phyloP scores from a whole-genome alignment of 139 green algal genomes.

The Nannochloris sp. region DNA sequence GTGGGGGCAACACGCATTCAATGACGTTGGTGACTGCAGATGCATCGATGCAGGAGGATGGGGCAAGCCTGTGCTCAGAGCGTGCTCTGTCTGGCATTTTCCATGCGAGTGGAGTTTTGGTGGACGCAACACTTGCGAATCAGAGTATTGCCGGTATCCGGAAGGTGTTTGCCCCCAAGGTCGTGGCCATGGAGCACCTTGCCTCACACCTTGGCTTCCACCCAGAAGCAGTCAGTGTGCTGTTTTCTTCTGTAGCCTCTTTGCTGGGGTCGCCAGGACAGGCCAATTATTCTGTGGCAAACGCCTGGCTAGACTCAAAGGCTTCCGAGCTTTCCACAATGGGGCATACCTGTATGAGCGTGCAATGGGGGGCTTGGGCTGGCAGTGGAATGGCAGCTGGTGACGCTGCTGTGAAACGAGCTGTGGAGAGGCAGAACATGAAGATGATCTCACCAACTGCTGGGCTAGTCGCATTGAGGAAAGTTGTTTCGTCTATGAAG shows the following conservation, averaged over 20 bases:
- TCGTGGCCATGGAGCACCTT: conserved; percentile 10
- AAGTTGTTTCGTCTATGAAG: neutral
- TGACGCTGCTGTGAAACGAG: conserved; percentile 25
- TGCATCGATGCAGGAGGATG: conserved; percentile 18
- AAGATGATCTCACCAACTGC: conserved; percentile 20
- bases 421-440: conserved; percentile 64
- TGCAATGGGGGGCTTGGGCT: conserved; percentile 43
- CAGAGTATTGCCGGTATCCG: conserved; percentile 34
- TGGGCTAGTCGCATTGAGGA: conserved; percentile 8
- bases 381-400: conserved; percentile 40
- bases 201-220: neutral
- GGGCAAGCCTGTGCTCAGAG: conserved; percentile 40
- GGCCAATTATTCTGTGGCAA: conserved; percentile 68
- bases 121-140: conserved; percentile 48
- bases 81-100: conserved; percentile 33
- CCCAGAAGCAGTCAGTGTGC: conserved; percentile 16
- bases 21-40: conserved; percentile 23
- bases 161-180: conserved; percentile 41
- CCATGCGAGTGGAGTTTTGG: conserved; percentile 56
- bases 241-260: conserved; percentile 45
- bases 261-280: conserved; percentile 67
- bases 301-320: conserved; percentile 49
- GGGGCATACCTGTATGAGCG: conserved; percentile 13
- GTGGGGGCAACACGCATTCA: neutral
- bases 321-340: conserved; percentile 15